A percentile compares a stretch with the other conserved stretches of the same genome.
Evolutionary conservation across 768 basidiomycete genomes (phyloP).

Genomic region (Collybiopsis luxurians): DNA sequence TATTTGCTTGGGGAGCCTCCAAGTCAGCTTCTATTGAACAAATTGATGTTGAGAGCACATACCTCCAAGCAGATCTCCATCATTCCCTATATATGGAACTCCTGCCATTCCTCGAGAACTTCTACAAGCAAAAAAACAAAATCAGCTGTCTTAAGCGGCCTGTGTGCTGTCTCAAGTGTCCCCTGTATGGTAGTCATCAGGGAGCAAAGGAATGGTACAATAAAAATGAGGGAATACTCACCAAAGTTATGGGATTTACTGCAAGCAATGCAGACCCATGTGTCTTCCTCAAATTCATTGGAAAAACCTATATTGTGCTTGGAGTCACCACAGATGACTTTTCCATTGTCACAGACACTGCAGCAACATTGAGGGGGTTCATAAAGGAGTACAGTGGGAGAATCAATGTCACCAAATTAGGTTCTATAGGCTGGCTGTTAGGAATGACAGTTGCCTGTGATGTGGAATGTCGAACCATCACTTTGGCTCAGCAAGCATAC

Average conservation of each 20-base stretch:
- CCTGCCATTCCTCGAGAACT: conserved; percentile 17
- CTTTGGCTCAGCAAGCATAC: conserved; percentile 22
- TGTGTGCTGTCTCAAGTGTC: conserved; percentile 17
- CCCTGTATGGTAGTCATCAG: conserved; percentile 37
- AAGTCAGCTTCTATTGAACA: conserved; percentile 11
- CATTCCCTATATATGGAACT: conserved; percentile 26
- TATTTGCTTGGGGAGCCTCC: conserved; percentile 17
- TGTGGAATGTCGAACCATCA: conserved; percentile 14
- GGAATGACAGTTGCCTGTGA: conserved; percentile 23
- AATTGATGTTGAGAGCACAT: conserved; percentile 21
- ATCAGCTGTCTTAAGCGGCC: too few species aligned
- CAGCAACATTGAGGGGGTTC: too few species aligned
- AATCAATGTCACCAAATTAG: background rate
- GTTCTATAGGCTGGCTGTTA: conserved; percentile 25
- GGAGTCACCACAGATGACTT: conserved; percentile 23
- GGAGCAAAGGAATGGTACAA: conserved; percentile 27
- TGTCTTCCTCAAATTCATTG: conserved; percentile 18
- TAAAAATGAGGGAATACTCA: conserved; percentile 4
- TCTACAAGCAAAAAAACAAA: too few species aligned
- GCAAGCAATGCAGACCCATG: conserved; percentile 16
- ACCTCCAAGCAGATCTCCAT: conserved; percentile 22
- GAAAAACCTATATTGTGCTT: conserved; percentile 14
- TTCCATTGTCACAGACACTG: conserved; percentile 16
- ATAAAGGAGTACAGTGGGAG: background rate
- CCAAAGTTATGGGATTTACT: too few species aligned